A percentile compares a stretch with the other conserved stretches of the same genome.
These are phyloP conservation scores for Sugiyamaella chiloensis DNA, from an alignment of 805 yeast genomes.

Conservation along the genomic window DNA sequence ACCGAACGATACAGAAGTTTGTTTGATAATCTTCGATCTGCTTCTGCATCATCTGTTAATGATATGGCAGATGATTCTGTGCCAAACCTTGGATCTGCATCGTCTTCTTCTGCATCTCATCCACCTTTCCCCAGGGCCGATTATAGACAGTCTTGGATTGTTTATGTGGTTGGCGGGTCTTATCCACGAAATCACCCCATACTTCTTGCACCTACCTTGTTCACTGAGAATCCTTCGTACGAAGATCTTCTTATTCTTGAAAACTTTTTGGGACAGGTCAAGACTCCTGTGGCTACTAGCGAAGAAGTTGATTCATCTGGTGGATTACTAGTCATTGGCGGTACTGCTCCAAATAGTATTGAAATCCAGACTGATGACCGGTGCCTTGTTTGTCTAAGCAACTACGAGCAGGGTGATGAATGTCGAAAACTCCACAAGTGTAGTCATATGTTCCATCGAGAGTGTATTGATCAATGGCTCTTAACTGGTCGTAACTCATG, in stretches of 20 bases:
- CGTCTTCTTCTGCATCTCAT: neutral
- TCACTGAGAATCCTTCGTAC: constrained; percentile 49
- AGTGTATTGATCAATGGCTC: constrained; percentile 60
- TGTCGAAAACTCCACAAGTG: constrained; percentile 47
- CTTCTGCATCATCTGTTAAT: neutral
- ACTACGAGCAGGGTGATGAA: constrained; percentile 45
- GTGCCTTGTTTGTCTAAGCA: constrained; percentile 53
- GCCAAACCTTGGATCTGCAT: neutral
- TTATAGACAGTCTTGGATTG: constrained; percentile 52
- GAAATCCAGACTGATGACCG: constrained; percentile 32
- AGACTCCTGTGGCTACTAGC: constrained; percentile 42
- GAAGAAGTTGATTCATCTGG: constrained; percentile 42
- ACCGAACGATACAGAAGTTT: neutral
- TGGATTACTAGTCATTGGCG: constrained; percentile 33
- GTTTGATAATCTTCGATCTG: neutral
- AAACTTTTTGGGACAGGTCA: constrained; percentile 45
- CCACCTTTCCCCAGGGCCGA: constrained; percentile 5
- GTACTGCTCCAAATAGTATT: constrained; percentile 17
- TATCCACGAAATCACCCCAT: constrained; percentile 50
- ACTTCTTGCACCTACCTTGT: constrained; percentile 45
- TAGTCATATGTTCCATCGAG: constrained; percentile 51
- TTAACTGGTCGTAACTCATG: constrained; percentile 52
- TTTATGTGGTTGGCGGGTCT: constrained; percentile 57
- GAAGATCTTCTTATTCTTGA: constrained; percentile 50
- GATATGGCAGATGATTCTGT: neutral